Conservation (phyloP, 2,329 filamentous ascomycete species). For the Trichoderma aggressivum region DNA sequence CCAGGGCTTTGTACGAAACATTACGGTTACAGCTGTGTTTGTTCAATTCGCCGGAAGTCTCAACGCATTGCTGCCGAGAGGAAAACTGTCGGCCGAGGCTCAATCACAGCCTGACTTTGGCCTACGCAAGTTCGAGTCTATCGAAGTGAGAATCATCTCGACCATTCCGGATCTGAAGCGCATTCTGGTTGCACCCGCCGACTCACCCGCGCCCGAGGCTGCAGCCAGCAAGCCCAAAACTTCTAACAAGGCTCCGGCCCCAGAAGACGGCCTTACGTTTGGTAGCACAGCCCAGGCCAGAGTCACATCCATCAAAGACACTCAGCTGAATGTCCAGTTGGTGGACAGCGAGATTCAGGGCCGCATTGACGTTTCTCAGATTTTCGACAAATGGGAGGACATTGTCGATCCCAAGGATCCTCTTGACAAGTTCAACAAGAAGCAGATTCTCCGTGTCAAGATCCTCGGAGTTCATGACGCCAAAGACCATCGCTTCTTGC, state of each 20-base stretch:
- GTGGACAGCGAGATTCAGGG: constrained; percentile 73
- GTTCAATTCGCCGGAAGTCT: constrained; percentile 81
- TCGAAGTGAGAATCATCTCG: constrained; percentile 68
- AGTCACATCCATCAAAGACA: constrained; percentile 81
- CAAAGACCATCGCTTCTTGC: constrained; percentile 84
- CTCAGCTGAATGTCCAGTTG: constrained; percentile 86
- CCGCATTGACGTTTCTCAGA: constrained; percentile 87
- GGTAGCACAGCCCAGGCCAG: constrained; percentile 73
- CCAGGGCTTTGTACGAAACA: constrained; percentile 79
- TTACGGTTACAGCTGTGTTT: constrained; percentile 77
- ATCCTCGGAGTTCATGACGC: constrained; percentile 87
- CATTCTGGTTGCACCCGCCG: constrained; percentile 56
- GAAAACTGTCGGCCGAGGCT: constrained; percentile 69
- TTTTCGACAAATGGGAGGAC: constrained; percentile 84
- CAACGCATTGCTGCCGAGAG: constrained; percentile 76
- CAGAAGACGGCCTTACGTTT: constrained; percentile 68
- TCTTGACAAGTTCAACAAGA: constrained; percentile 66
- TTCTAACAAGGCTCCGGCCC: constrained; percentile 29
- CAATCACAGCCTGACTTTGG: constrained; percentile 71
- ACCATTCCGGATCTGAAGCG: constrained; percentile 68
- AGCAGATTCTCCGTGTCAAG: constrained; percentile 69
- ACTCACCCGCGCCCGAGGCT: constrained; percentile 40
- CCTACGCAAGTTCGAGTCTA: constrained; percentile 69
- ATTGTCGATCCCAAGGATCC: constrained; percentile 80
- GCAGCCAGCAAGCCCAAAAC: constrained; percentile 37